Evolutionary conservation across 192 early-diverging fungal genomes (phyloP).

Genomic region (Coemansia sp.): DNA sequence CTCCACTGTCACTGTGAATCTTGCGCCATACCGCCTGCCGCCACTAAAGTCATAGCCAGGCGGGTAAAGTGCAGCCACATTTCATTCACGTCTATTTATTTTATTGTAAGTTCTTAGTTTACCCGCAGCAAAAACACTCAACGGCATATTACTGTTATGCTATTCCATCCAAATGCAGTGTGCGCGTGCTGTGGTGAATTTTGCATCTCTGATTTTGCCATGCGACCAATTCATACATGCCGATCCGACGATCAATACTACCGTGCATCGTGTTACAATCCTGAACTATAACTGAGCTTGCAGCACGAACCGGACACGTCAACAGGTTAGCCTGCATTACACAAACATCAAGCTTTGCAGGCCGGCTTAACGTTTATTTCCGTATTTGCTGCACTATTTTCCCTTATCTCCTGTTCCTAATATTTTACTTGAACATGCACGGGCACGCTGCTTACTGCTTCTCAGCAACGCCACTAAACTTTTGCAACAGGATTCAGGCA

Average conservation of each 20-base stretch:
- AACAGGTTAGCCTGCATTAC: background rate
- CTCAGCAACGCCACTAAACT: background rate
- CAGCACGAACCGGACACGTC: too few relatives aligned
- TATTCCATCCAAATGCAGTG: background rate
- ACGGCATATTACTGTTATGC: background rate
- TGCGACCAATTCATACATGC: background rate
- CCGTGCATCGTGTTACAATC: background rate
- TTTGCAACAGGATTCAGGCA: background rate
- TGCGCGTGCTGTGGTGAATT: background rate
- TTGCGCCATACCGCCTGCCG: background rate
- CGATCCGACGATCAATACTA: background rate
- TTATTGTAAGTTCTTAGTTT: background rate
- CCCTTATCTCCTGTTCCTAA: too few relatives aligned
- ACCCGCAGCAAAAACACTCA: background rate
- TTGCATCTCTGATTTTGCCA: background rate
- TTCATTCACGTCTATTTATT: constrained; percentile 2
- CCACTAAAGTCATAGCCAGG: background rate
- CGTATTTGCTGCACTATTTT: too few relatives aligned
- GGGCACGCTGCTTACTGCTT: background rate
- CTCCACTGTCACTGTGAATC: background rate
- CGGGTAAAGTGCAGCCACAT: constrained; percentile 1
- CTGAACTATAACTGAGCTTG: too few relatives aligned
- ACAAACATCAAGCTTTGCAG: background rate
- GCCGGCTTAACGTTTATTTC: background rate
- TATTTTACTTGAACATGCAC: background rate